Evolutionary conservation across 768 basidiomycete species (phyloP).

Genomic region (Asterophora parasitica): DNA sequence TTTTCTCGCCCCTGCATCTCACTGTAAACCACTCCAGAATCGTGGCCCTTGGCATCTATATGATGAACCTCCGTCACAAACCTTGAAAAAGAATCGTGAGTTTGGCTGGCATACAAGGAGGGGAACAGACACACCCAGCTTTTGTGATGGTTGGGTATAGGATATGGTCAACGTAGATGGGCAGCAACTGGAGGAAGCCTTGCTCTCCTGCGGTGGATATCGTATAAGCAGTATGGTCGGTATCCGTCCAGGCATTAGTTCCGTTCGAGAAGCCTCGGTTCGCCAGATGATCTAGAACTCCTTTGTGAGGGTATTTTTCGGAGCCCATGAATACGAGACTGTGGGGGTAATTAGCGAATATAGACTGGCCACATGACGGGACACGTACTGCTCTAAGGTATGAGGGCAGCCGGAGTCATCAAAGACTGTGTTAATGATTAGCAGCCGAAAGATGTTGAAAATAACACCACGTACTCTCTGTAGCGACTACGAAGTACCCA

Average conservation of each 20-base stretch:
- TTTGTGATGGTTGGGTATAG: slow-evolving; percentile 93
- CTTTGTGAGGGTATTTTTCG: slow-evolving; percentile 93
- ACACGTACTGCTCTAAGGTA: slow-evolving; percentile 86
- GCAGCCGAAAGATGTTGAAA: not conserved
- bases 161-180: slow-evolving; percentile 94
- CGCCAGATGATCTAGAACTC: slow-evolving; percentile 90
- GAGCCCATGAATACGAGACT: slow-evolving; percentile 95
- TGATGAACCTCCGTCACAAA: slow-evolving; percentile 71
- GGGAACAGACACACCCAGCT: slow-evolving; percentile 50
- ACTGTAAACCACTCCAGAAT: slow-evolving; percentile 95
- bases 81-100: slow-evolving; percentile 3
- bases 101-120: not conserved
- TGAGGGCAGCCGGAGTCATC: slow-evolving; percentile 94
- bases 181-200: slow-evolving; percentile 80
- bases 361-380: not conserved
- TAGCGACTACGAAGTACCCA: slow-evolving; percentile 85
- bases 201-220: slow-evolving; percentile 93
- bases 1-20: slow-evolving; percentile 98
- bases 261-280: slow-evolving; percentile 91
- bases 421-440: slow-evolving; percentile 54
- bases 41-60: slow-evolving; percentile 83
- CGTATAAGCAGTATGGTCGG: slow-evolving; percentile 92
- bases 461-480: slow-evolving; percentile 60
- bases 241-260: slow-evolving; percentile 97
- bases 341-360: slow-evolving; percentile 5